Evolutionary conservation across 2,329 filamentous ascomycete genomes (phyloP).

Genomic region (Penicillium sp.): DNA sequence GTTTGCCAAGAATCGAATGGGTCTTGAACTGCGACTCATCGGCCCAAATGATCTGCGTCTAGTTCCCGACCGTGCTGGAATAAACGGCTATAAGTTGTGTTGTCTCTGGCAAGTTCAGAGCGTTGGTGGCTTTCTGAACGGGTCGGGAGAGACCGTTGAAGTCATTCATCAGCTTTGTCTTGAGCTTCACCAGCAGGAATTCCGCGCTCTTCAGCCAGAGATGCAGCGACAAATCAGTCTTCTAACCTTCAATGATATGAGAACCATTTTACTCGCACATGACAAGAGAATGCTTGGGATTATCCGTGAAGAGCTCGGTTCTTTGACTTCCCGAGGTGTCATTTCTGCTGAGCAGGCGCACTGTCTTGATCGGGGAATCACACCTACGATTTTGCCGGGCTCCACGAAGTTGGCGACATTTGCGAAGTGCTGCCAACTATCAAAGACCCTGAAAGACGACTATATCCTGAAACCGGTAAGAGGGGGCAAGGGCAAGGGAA

Average conservation of each 20-base stretch:
- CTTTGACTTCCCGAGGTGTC: constrained; percentile 23
- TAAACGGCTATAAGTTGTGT: constrained; percentile 6
- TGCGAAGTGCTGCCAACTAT: constrained; percentile 2
- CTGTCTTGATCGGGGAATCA: constrained; percentile 25
- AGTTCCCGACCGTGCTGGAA: constrained; percentile 1
- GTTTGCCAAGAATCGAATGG: neutral
- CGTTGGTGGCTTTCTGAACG: neutral
- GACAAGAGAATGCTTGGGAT: constrained; percentile 42
- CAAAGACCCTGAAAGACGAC: constrained; percentile 19
- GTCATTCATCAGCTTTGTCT: constrained; percentile 33
- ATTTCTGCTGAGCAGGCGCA: constrained; percentile 23
- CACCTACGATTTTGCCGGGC: constrained; percentile 29
- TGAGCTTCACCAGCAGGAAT: constrained; percentile 37
- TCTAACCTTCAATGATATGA: constrained; percentile 38
- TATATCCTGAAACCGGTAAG: constrained; percentile 33
- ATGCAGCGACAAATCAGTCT: constrained; percentile 30
- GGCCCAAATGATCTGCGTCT: constrained; percentile 12
- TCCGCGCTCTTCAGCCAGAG: constrained; percentile 23
- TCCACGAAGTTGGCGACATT: constrained; percentile 26
- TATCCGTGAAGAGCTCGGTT: constrained; percentile 28
- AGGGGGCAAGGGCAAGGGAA: constrained; percentile 28
- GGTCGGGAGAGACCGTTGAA: constrained; percentile 22
- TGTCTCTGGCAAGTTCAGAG: neutral
- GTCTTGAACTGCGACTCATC: constrained; percentile 12
- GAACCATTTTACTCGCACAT: constrained; percentile 35